These are phyloP conservation scores for Fusarium goolgardi DNA, from an alignment of 2,329 filamentous ascomycete genomes.

Conservation along the genomic window DNA sequence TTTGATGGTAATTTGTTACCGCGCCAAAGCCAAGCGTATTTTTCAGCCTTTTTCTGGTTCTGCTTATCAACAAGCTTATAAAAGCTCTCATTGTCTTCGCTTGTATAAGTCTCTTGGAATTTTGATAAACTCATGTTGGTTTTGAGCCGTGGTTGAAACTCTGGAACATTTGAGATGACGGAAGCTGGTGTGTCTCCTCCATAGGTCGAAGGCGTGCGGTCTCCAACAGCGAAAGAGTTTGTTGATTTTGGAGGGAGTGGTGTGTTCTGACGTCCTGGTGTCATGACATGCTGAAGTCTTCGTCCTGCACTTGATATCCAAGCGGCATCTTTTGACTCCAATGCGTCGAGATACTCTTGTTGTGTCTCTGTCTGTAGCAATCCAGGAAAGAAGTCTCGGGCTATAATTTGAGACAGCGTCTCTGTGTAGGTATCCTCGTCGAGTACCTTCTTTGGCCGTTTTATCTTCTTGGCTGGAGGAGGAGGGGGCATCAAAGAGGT, in stretches of 20 bases:
- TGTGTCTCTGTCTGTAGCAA: conserved; percentile 87
- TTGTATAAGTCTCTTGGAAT: conserved; percentile 95
- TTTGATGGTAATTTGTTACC: conserved; percentile 89
- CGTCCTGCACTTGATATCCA: conserved; percentile 89
- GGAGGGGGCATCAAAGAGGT: conserved; percentile 85
- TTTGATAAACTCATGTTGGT: conserved; percentile 82
- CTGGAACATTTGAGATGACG: conserved; percentile 55
- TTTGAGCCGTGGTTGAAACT: conserved; percentile 67
- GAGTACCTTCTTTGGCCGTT: conserved; percentile 86
- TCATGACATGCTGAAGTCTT: conserved; percentile 82
- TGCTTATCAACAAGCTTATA: conserved; percentile 91
- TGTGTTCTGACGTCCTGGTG: conserved; percentile 68
- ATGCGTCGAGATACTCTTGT: conserved; percentile 89
- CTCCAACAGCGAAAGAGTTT: conserved; percentile 47
- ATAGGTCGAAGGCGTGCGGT: conserved; percentile 73
- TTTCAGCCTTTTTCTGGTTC: conserved; percentile 84
- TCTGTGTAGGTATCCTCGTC: conserved; percentile 96
- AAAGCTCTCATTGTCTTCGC: conserved; percentile 98
- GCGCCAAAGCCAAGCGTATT: conserved; percentile 89
- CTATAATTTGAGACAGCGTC: conserved; percentile 92
- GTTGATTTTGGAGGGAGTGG: conserved; percentile 36
- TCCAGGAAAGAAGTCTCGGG: conserved; percentile 95
- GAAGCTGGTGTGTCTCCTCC: conserved; percentile 80
- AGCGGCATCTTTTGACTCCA: conserved; percentile 83
- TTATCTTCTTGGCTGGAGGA: conserved; percentile 86